Base-by-base conservation (phyloP, 768 basidiomycete species). In the Termitomyces sp. region DNA sequence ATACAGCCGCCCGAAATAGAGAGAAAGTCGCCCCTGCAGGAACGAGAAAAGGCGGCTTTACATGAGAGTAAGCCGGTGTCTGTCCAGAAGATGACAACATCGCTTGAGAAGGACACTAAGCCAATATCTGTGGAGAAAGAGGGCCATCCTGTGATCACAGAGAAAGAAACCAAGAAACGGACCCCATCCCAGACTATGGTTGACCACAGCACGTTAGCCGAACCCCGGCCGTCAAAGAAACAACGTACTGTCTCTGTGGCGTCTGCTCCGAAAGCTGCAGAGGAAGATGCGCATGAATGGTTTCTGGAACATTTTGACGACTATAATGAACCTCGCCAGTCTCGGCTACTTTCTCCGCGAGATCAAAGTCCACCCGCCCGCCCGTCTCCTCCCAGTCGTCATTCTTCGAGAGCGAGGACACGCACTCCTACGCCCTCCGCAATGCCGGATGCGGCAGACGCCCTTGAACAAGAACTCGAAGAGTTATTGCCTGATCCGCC, bases 261-360 rank as follows among this genome's bases (percentile, higher is more conserved):
- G 32, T 57, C 60, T 40, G 51, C 60, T 46, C 56, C 60, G 47
- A 68, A 68, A 34, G 56, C 62, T n/a, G 70, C 77, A 52, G 74
- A 81, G 36, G 78, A 82, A 62, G 86, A 87, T 66, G 74, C 84
- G 2, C 82, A 87, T 67, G 83, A 86, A 67, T 86, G 84, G 84
- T 73, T 86, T 57, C 67, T 85, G 62, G 81, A 86, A 67, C 84
- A 84, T 40, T 83, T 76, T 65, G 76, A 79, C 40, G 73, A 78
- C 66, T 71, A 25, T 70, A 77, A 47, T 72, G 62, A 40, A 59
- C 56, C 64, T n/a, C 7, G 52, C 2, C 47, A 25, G 20, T 56
- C 65, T 32, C 63, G 61, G 57, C 56, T 75, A 9, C 74, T 75
- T 31, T 67, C 70, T 15, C 64, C 66, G 20, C 70, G 69, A 50